A percentile compares a stretch with the other conserved stretches of the same genome.
Conservation (phyloP, 768 basidiomycete species). For the Auriculariales sp. region DNA sequence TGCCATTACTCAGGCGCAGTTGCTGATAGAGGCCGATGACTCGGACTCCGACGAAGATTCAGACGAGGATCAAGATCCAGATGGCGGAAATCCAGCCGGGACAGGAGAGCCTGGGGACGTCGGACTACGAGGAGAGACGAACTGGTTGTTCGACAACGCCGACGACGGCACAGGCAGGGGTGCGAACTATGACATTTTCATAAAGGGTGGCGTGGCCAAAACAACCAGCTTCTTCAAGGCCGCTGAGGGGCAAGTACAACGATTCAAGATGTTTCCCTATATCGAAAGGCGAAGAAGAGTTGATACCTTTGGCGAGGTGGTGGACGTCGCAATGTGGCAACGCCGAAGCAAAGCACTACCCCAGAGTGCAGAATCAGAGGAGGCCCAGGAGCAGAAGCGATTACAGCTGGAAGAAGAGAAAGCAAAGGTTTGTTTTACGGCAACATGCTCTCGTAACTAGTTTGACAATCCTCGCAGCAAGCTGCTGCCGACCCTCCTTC, state of each 20-base stretch:
- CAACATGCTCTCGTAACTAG: not conserved
- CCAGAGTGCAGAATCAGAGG: conserved; percentile 76
- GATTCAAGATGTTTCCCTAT: conserved; percentile 96
- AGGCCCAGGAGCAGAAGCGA: conserved; percentile 56
- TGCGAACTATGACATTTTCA: conserved; percentile 88
- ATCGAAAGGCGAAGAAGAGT: conserved; percentile 84
- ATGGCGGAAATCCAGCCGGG: conserved; percentile 46
- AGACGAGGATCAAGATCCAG: conserved; percentile 46
- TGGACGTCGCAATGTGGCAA: conserved; percentile 94
- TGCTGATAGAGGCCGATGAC: conserved; percentile 89
- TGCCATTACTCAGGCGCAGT: conserved; percentile 64
- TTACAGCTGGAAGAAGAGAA: conserved; percentile 65
- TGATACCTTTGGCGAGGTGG: conserved; percentile 89
- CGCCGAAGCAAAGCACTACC: conserved; percentile 83
- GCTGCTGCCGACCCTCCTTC: conserved; percentile 74
- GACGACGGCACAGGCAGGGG: conserved; percentile 60
- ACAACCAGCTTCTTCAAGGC: conserved; percentile 79
- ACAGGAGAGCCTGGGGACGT: conserved; percentile 28
- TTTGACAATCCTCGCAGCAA: conserved; percentile 29
- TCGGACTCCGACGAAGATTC: conserved; percentile 57
- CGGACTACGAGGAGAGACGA: conserved; percentile 36
- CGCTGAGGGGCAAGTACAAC: conserved; percentile 49
- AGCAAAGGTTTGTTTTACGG: conserved; percentile 39
- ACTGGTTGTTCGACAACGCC: conserved; percentile 65
- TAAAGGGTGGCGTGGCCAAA: conserved; percentile 87